Percentiles rank a stretch among this genome's conserved stretches.
Conservation (phyloP, 768 basidiomycete genomes). For the Termitomyces sp. region DNA sequence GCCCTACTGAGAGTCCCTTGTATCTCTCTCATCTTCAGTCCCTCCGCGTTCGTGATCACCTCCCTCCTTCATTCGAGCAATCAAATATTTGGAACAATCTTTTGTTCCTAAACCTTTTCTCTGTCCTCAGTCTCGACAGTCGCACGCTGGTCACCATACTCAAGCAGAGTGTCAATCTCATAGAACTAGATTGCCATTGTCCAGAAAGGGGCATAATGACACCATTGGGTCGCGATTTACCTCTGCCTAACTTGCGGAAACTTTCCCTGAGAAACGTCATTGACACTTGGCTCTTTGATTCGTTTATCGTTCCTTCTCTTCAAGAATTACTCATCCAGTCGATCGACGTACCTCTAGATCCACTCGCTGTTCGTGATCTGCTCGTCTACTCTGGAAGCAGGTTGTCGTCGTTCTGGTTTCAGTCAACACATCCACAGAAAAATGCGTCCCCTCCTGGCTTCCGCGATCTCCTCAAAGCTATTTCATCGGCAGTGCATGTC, state of each 20-base stretch:
- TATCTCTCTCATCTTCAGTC: constrained; percentile 2
- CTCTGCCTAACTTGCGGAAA: not conserved
- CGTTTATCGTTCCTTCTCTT: constrained; percentile 2
- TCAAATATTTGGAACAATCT: constrained; percentile 2
- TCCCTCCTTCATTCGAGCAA: not conserved
- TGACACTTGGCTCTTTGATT: constrained; percentile 7
- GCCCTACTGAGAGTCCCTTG: not conserved
- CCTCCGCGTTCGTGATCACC: not conserved
- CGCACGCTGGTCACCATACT: not conserved
- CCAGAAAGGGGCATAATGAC: not conserved
- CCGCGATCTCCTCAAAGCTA: not conserved
- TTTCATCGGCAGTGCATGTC: not conserved
- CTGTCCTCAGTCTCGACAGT: not conserved
- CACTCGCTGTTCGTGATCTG: not conserved
- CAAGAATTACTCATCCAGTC: constrained; percentile 1
- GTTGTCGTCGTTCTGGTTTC: not conserved
- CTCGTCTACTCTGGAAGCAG: not conserved
- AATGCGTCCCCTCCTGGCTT: not conserved
- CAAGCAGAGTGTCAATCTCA: not conserved
- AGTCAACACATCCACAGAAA: not conserved
- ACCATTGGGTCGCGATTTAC: not conserved
- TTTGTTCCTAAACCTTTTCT: constrained; percentile 1
- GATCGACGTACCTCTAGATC: not conserved
- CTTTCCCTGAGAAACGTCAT: not conserved
- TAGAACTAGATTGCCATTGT: not conserved